phyloP scores from a whole-genome alignment of 2,329 filamentous ascomycete species.

The Elsinoe arachidis region DNA sequence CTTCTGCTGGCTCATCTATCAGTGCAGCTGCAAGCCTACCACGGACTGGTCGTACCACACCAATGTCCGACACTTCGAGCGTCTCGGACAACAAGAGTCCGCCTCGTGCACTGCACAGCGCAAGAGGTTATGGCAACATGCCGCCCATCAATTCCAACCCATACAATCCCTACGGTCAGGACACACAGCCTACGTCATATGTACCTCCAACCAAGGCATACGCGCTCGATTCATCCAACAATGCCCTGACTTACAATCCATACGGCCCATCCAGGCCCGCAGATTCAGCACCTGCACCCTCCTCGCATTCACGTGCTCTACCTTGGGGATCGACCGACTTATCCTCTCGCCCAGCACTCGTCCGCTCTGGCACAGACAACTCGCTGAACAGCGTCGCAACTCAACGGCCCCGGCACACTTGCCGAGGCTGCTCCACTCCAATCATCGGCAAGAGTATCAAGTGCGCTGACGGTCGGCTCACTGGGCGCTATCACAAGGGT shows the following conservation, averaged over 20 bases:
- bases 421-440: slow-evolving; percentile 67
- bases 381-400: slow-evolving; percentile 23
- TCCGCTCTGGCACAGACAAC: slow-evolving; percentile 17
- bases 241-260: neutral
- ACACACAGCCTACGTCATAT: neutral
- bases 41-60: slow-evolving; percentile 23
- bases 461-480: slow-evolving; percentile 83
- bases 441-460: slow-evolving; percentile 91
- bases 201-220: slow-evolving; percentile 8
- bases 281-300: slow-evolving; percentile 4
- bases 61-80: slow-evolving; percentile 26
- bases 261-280: slow-evolving; percentile 3
- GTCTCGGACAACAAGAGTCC: slow-evolving; percentile 13
- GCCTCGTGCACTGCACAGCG: neutral
- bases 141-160: slow-evolving; percentile 1
- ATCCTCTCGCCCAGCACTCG: slow-evolving; percentile 17
- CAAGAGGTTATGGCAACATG: neutral
- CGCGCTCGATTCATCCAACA: neutral
- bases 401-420: slow-evolving; percentile 48
- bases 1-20: slow-evolving; percentile 14
- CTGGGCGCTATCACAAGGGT: slow-evolving; percentile 86
- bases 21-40: slow-evolving; percentile 19
- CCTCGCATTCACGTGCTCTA: neutral
- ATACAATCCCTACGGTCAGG: slow-evolving; percentile 9
- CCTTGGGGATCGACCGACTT: neutral